phyloP scores from a whole-genome alignment of 176 grass and related monocot species.

The Tuctoria greenei region DNA sequence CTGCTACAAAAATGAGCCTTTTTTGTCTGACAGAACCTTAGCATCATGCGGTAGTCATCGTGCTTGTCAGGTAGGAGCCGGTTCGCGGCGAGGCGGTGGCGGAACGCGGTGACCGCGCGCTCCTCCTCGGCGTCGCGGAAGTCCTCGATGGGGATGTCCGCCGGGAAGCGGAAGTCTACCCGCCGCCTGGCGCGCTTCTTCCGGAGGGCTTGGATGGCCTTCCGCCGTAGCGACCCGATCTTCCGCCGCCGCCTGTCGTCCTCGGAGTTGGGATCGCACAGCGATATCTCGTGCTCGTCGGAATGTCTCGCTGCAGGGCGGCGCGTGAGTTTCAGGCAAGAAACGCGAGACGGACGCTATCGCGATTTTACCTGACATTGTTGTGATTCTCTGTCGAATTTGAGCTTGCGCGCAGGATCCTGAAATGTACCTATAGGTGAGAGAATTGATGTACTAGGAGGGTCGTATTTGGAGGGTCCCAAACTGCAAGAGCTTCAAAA shows the following conservation, averaged over 20 bases:
- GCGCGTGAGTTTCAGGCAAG: background rate
- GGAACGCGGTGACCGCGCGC: conserved; percentile 79
- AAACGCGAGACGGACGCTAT: background rate
- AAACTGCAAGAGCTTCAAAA: background rate
- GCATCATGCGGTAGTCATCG: conserved; percentile 92
- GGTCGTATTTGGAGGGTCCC: background rate
- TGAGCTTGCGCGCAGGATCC: background rate
- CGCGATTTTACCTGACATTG: conserved; percentile 42
- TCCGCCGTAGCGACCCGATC: conserved; percentile 78
- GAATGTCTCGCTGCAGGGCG: conserved; percentile 47
- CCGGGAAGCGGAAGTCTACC: conserved; percentile 70
- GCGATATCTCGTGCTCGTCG: conserved; percentile 60
- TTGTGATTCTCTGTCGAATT: background rate
- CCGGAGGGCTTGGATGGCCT: conserved; percentile 73
- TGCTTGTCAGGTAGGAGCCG: conserved; percentile 77
- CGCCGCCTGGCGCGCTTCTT: conserved; percentile 71
- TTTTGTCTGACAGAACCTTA: conserved; percentile 40
- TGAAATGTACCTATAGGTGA: background rate
- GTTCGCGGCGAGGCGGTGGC: conserved; percentile 66
- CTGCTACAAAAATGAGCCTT: background rate
- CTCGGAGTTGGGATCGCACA: conserved; percentile 67
- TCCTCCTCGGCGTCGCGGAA: conserved; percentile 93
- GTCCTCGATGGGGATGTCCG: conserved; percentile 91
- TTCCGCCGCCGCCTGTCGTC: conserved; percentile 71
- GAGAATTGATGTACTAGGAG: background rate